Evolutionary conservation across 768 basidiomycete genomes (phyloP), one percentile per base, ranked within the genome.

Genomic region (Suillus occidentalis): DNA sequence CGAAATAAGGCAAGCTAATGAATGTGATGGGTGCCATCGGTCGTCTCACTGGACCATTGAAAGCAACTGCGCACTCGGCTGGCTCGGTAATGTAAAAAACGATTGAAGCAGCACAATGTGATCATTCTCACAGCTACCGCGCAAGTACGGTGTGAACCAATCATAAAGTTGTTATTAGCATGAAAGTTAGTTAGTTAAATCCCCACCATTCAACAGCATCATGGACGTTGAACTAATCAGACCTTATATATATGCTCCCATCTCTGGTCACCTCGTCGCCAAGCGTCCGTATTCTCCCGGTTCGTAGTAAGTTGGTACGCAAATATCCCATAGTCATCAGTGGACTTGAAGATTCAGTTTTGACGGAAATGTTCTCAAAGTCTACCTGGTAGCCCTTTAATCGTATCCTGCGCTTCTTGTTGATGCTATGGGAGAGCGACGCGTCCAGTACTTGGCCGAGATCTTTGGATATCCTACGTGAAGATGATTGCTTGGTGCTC

Each of bases 271-370:
- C 66, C 34, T 47, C 36, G 2, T 70, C 39, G 1, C 66, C 68
- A 36, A 69, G 56, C 36, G 64, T 72, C 40, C 75, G 68, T 53
- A 76, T 67, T 31, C 73, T 71, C 22, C 75, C 75, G 7, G 76
- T 75, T 53, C 66, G 76, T 65, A 75, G 61, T 31, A 75, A 25
- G 1, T 60, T 55, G 1, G n/a, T 16, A 37, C 52, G 64, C 1
- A 72, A 39, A 2, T 67, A 64, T 9, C 47, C 28, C 65, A 68
- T 16, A 22, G 66, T 61, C 57, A 75, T 52, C 52, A 10, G 49
- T 18, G 68, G 65, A 13, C 63, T 63, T 8, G 65, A 56, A 25
- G 66, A 34, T 4, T 45, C 40, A 56, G 43, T 34, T 13, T 63
- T 65, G 37, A 56, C 52, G 20, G 68, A 50, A 14, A 72, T 65